phyloP scores from a whole-genome alignment of 78 protist species.

The Pelomyxa schiedti region DNA sequence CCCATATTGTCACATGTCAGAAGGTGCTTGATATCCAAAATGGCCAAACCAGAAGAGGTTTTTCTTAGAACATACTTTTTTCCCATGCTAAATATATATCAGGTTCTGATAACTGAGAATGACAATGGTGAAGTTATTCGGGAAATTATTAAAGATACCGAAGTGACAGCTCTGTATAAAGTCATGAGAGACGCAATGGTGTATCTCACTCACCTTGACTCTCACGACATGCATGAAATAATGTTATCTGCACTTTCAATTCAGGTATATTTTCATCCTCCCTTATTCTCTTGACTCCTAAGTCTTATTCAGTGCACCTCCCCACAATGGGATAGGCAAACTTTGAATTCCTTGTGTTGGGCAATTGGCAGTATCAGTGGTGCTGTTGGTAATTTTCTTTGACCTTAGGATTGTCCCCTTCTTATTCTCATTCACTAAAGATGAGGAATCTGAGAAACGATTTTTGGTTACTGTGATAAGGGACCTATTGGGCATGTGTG shows the following conservation, averaged over 20 bases:
- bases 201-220: slow-evolving; percentile 89
- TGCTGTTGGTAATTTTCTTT: slow-evolving; percentile 60
- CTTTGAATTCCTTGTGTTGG: slow-evolving; percentile 96
- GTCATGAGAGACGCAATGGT: slow-evolving; percentile 62
- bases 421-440: background rate
- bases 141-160: slow-evolving; percentile 74
- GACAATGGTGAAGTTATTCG: slow-evolving; percentile 91
- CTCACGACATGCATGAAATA: slow-evolving; percentile 74
- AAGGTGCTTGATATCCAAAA: slow-evolving; percentile 66
- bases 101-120: slow-evolving; percentile 84
- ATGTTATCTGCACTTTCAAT: slow-evolving; percentile 67
- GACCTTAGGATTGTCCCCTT: background rate
- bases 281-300: too few species aligned
- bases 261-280: slow-evolving; percentile 25
- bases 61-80: background rate
- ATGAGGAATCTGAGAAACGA: slow-evolving; percentile 79
- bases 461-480: slow-evolving; percentile 95
- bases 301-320: too few species aligned
- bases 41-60: slow-evolving; percentile 98
- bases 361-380: slow-evolving; percentile 98
- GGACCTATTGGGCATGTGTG: slow-evolving; percentile 89
- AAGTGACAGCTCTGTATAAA: slow-evolving; percentile 76
- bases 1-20: slow-evolving; percentile 67
- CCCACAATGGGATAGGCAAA: slow-evolving; percentile 57
- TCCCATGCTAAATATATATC: background rate